Percentiles rank a stretch among this genome's conserved stretches.
Conservation (phyloP, 2,329 filamentous ascomycete species). For the Fusarium sp. region DNA sequence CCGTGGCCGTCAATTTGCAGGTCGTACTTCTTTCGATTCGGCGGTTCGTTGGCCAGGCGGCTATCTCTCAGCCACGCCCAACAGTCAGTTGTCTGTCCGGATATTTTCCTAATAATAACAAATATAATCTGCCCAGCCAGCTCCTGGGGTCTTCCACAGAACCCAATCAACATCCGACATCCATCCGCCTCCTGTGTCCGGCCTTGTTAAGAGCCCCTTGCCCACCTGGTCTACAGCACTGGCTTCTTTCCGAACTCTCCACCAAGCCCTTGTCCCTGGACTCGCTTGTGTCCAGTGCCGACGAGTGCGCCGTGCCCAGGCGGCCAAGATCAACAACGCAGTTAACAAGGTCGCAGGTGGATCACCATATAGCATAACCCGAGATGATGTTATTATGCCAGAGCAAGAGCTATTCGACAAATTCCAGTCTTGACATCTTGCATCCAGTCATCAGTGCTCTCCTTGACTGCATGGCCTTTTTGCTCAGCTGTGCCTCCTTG, state of each 20-base stretch:
- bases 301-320: constrained; percentile 44
- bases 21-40: constrained; percentile 6
- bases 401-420: constrained; percentile 40
- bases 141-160: constrained; percentile 16
- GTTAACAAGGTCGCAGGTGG: constrained; percentile 39
- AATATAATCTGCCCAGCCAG: constrained; percentile 37
- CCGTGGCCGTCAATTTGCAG: constrained; percentile 21
- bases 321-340: constrained; percentile 45
- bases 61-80: constrained; percentile 18
- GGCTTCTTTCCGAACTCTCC: constrained; percentile 38
- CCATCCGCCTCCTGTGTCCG: constrained; percentile 36
- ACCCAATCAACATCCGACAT: constrained; percentile 36
- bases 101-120: constrained; percentile 28
- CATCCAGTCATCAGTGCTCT: constrained; percentile 21
- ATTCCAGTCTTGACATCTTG: constrained; percentile 24
- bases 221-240: constrained; percentile 29
- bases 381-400: constrained; percentile 43
- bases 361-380: constrained; percentile 41
- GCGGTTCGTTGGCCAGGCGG: constrained; percentile 13
- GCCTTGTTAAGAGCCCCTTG: constrained; percentile 43
- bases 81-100: background rate
- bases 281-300: constrained; percentile 46
- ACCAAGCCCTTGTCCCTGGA: constrained; percentile 41
- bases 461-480: background rate
- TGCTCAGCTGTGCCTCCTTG: constrained; percentile 2